Base-by-base conservation (phyloP, 2,329 filamentous ascomycete genomes). In the Epichloe sp. region DNA sequence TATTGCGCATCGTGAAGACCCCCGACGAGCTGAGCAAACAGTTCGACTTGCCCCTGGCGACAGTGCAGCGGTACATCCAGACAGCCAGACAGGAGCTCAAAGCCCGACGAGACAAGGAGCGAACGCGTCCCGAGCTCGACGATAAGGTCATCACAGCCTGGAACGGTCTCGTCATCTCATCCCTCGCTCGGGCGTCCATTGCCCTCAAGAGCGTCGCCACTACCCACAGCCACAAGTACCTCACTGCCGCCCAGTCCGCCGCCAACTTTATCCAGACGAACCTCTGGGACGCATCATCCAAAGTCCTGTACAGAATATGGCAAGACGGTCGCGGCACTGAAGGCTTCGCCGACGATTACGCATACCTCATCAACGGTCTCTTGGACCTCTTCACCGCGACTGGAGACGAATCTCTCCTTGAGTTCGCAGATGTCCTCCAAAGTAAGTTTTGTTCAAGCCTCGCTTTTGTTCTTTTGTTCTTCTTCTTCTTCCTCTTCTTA, bases 331-430 rank as follows among this genome's bases (percentile, higher is more conserved):
- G 80, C 8, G 82, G 83, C 31, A 74, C 80, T 17, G 74, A 76
- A 40, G 90, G 80, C 0, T 95, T 97, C 66, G 88, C 91, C 1
- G 93, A 97, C 59, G 93, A 98, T 68, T 97, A 97, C 63, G 88
- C 91, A 3, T 95, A 91, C 65, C 66, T 97, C 41, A 86, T 89
- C 47, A 80, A 84, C 47, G 91, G 89, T 0, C 73, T 96, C 1
- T 71, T 97, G 52, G 84, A 90, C 58, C 77, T 97, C 31, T 94
- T 94, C 63, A 83, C 91, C 64, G 79, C 84, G 0, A 95, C 88
- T 0, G 84, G 85, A 55, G 82, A 95, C 52, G 82, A 85, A 56
- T 69, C 71, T 43, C 87, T 86, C 69, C 73, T 96, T 4, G 72
- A 83, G 54, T 95, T 91, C 74, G 91, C 91, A 0, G 84, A 91